Conservation (phyloP, 2,329 filamentous ascomycete genomes). For the Sporothrix humicola region DNA sequence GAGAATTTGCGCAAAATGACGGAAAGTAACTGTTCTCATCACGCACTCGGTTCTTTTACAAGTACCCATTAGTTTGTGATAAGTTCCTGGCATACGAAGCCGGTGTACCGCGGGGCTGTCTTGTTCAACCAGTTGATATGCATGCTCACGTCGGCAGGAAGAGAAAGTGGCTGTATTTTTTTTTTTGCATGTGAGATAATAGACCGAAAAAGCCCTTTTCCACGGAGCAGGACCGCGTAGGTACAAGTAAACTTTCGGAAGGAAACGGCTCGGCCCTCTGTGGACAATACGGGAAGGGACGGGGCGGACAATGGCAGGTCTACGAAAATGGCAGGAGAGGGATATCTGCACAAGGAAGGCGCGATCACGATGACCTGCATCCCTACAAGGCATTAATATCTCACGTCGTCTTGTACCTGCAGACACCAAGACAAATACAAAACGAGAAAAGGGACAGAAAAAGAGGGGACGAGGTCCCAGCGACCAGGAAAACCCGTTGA, state of each 20-base stretch:
- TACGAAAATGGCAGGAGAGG: slow-evolving; percentile 9
- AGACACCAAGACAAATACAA: not conserved
- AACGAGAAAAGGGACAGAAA: slow-evolving; percentile 4
- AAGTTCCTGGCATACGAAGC: not conserved
- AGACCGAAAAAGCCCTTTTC: not conserved
- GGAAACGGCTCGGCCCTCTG: slow-evolving; percentile 18
- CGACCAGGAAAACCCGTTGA: not conserved
- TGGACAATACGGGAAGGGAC: slow-evolving; percentile 17
- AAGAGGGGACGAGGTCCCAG: not conserved
- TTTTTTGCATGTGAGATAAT: slow-evolving; percentile 9
- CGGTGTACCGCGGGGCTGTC: not conserved
- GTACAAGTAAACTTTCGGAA: not conserved
- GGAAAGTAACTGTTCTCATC: not conserved
- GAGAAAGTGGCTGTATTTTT: not conserved
- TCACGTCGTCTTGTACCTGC: not conserved
- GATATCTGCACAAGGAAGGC: slow-evolving; percentile 2
- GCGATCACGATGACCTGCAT: not conserved
- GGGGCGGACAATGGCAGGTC: not conserved
- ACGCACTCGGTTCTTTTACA: not conserved
- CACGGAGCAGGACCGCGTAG: not conserved
- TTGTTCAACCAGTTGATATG: not conserved
- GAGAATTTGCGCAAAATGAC: not conserved
- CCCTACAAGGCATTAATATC: slow-evolving; percentile 6
- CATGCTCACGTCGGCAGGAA: not conserved
- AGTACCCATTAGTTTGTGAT: not conserved